Evolutionary conservation across 192 early-diverging fungal species (phyloP).

Genomic region (Lobosporangium transversale): DNA sequence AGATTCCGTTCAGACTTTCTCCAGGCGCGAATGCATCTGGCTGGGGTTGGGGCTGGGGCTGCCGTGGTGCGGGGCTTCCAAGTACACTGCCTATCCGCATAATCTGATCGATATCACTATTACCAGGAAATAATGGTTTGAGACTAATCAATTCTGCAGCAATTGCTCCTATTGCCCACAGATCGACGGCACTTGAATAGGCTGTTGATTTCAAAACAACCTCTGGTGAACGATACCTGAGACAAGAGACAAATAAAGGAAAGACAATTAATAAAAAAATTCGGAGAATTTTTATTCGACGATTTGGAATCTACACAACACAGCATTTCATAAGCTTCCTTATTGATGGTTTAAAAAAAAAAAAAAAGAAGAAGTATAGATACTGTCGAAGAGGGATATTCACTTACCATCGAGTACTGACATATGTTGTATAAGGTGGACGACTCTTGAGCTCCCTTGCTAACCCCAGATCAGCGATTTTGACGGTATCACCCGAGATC

Average conservation of each 20-base stretch:
- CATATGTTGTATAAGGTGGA: conserved; percentile 96
- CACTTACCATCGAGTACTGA: conserved; percentile 93
- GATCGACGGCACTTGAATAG: conserved; percentile 93
- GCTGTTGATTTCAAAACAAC: conserved; percentile 81
- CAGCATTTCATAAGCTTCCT: too few relatives aligned
- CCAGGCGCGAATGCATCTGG: too few relatives aligned
- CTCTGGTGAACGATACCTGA: conserved; percentile 98
- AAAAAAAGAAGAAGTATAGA: neutral
- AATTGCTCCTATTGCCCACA: conserved; percentile 97
- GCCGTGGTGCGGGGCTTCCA: conserved; percentile 76
- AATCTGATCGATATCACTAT: conserved; percentile 93
- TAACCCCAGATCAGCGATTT: conserved; percentile 97
- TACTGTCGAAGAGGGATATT: neutral
- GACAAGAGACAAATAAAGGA: too few relatives aligned
- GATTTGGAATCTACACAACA: conserved; percentile 5
- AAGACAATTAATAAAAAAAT: neutral
- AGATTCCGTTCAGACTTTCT: too few relatives aligned
- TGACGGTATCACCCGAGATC: conserved; percentile 70
- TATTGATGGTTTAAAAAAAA: neutral
- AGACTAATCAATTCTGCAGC: conserved; percentile 89
- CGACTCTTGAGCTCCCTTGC: conserved; percentile 89
- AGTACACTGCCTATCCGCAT: conserved; percentile 84
- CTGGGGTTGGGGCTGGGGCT: too few relatives aligned
- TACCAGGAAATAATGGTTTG: conserved; percentile 93
- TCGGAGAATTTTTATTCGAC: neutral